These are phyloP conservation scores for Nyssa sinensis DNA, from an alignment of 148 eudicot genomes.

Conservation along the genomic window DNA sequence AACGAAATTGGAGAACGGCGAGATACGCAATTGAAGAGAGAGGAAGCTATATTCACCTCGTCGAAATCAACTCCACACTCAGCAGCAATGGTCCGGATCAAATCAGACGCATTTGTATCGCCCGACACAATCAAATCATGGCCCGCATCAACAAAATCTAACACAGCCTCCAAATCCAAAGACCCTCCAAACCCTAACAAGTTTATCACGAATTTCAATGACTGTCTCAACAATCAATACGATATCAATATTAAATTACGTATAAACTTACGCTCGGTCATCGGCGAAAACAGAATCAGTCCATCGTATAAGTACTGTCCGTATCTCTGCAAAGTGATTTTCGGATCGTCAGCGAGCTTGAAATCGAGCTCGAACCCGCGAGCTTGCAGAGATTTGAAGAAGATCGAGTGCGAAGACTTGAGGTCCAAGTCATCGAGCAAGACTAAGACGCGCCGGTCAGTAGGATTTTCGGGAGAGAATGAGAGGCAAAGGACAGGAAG, in stretches of 20 bases:
- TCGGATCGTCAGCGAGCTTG: conserved; percentile 57
- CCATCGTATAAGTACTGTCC: conserved; percentile 58
- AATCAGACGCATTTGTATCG: conserved; percentile 66
- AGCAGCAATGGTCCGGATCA: conserved; percentile 64
- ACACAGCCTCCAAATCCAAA: conserved; percentile 49
- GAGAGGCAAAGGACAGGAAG: conserved; percentile 26
- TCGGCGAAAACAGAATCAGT: conserved; percentile 45
- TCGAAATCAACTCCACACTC: conserved; percentile 82
- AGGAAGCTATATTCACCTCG: conserved; percentile 33
- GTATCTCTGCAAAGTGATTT: conserved; percentile 45
- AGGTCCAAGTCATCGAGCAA: conserved; percentile 33
- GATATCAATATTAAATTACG: background rate
- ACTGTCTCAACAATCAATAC: background rate
- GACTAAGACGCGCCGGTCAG: conserved; percentile 43
- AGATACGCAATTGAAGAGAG: background rate
- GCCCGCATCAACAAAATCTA: conserved; percentile 76
- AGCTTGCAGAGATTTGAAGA: conserved; percentile 43
- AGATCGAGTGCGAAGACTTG: conserved; percentile 54
- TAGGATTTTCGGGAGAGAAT: conserved; percentile 40
- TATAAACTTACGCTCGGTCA: conserved; percentile 40
- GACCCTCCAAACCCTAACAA: conserved; percentile 57
- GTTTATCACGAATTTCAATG: background rate
- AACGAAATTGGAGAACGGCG: background rate
- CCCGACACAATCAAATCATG: conserved; percentile 66
- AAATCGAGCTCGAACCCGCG: conserved; percentile 58